A percentile compares a stretch with the other conserved stretches of the same genome.
Conservation (phyloP, 2,329 filamentous ascomycete species). For the Meredithiella fracta region DNA sequence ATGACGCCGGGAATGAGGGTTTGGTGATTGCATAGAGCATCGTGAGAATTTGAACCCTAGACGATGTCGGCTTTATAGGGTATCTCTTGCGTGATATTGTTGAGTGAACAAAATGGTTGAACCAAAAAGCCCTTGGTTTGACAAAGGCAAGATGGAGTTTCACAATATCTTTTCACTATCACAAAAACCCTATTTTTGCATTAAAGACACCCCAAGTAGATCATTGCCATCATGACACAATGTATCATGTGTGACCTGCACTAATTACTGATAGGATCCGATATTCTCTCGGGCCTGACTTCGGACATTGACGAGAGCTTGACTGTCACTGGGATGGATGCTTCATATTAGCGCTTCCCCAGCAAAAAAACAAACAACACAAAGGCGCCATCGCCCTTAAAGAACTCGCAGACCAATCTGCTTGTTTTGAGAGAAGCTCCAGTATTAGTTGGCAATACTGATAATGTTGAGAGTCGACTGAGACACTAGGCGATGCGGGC, state of each 20-base stretch:
- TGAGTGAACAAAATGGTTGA: too few species aligned
- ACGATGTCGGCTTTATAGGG: too few species aligned
- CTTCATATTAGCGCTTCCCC: background rate
- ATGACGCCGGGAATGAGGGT: too few species aligned
- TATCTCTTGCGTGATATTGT: too few species aligned
- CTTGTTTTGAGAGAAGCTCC: background rate
- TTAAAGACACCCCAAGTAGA: too few species aligned
- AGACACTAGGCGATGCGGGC: background rate
- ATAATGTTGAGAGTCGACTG: background rate
- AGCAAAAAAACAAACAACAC: background rate
- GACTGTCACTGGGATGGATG: background rate
- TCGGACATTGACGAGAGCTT: background rate
- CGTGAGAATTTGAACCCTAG: too few species aligned
- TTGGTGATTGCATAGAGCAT: too few species aligned
- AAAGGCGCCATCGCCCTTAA: background rate
- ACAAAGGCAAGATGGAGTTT: too few species aligned
- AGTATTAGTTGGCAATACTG: background rate
- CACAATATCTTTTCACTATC: background rate
- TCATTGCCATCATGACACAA: too few species aligned
- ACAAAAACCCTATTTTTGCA: background rate
- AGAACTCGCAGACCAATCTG: background rate
- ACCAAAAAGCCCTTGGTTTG: too few species aligned
- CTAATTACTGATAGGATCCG: background rate
- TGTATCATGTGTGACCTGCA: too few species aligned
- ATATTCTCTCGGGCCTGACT: conserved; percentile 2